Conservation (phyloP, 345 rosid species). For the Hibiscus trionum region DNA sequence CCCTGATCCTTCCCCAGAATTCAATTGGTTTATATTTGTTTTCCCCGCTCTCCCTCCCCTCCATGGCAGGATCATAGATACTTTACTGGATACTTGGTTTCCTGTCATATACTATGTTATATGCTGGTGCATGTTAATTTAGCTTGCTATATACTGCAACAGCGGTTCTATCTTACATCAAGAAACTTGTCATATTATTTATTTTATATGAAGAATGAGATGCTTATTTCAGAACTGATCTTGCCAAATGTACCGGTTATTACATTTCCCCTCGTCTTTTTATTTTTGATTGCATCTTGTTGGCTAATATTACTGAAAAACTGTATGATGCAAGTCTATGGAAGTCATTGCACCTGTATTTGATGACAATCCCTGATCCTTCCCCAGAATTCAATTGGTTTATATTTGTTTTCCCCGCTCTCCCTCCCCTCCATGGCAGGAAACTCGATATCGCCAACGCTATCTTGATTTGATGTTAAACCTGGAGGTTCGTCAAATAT, state of each 20-base stretch:
- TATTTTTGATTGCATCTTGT: neutral
- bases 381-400: conserved; percentile 14
- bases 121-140: neutral
- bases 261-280: neutral
- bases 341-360: conserved; percentile 2
- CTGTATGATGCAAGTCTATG: neutral
- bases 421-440: conserved; percentile 18
- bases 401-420: conserved; percentile 13
- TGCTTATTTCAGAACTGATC: neutral
- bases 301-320: neutral
- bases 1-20: neutral
- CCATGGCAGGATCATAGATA: conserved; percentile 42
- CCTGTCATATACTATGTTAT: neutral
- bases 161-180: neutral
- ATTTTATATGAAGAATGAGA: neutral
- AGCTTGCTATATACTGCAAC: neutral
- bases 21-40: conserved; percentile 26
- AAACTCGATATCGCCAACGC: conserved; percentile 89
- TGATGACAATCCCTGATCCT: neutral
- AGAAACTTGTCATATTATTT: neutral
- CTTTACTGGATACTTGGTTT: conserved; percentile 5
- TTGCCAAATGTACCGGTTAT: neutral
- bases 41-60: neutral
- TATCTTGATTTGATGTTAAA: conserved; percentile 86
- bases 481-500: conserved; percentile 64